Base-by-base conservation (phyloP, 768 basidiomycete genomes). In the Polyporus arcularius region DNA sequence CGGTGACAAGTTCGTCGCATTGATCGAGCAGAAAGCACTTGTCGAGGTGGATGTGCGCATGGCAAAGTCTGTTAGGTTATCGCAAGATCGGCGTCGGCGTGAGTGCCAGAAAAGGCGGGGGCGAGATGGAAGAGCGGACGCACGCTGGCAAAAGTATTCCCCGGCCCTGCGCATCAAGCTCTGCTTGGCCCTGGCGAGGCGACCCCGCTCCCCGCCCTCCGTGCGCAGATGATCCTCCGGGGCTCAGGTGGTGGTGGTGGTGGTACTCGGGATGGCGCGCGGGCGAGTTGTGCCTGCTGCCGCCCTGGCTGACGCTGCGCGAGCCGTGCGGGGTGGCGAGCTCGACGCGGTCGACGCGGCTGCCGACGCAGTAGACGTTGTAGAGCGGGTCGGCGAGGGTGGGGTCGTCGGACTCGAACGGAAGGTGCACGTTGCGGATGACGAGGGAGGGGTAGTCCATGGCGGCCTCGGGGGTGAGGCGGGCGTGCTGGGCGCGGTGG, bases 41-140 rank as follows among this genome's bases (percentile, higher is more conserved):
- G 75, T 88, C 86, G 35, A 88, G 78, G 71, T 86, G 86, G 65
- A 88, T 82, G 66, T 87, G 85, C 18, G 83, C 79, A 71, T 86
- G 85, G 69, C 85, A 86, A 53, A 87, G 58, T 7, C 79, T 78
- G 53, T n/a, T 15, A 35, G 18, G 8, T 21, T 15, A 15, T 4
- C 15, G 35, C 42, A 31, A 21, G 43, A 40, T 40, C 11, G 14
- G 31, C 31, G 30, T 21, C 21, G 41, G 52, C 31, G 54, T 40
- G 40, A 55, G 47, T 42, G 31, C 42, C 32, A 28, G 41, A 45
- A 18, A 53, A 49, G 16, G 48, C 50, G 52, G 51, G 42, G 53
- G 38, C 14, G 53, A 21, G 30, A 47, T 41, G 42, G 26, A 55
- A 43, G 47, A 56, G 46, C 35, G 55, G 52, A 64, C 63, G 54